Conservation (phyloP, 768 basidiomycete species). For the Multifurca ochricompacta region DNA sequence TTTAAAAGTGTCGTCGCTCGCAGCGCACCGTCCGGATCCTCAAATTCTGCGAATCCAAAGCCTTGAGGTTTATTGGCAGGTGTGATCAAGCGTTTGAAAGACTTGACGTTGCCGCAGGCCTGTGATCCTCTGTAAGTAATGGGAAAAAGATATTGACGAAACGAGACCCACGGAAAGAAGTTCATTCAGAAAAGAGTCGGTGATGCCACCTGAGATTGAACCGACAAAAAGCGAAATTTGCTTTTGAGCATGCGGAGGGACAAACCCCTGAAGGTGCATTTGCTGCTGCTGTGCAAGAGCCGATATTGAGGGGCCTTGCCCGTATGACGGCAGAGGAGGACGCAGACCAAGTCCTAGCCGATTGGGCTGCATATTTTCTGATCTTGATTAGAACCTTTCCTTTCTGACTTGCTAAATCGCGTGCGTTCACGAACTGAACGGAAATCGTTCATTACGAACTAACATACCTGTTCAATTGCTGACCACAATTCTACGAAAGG, state of each 20-base stretch:
- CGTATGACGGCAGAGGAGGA: constrained; percentile 79
- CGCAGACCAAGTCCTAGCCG: constrained; percentile 82
- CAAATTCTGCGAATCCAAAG: constrained; percentile 95
- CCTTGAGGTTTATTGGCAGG: constrained; percentile 92
- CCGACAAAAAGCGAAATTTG: constrained; percentile 85
- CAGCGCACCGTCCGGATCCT: constrained; percentile 87
- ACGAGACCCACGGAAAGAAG: constrained; percentile 57
- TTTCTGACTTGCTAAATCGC: background rate
- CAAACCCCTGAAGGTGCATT: constrained; percentile 48
- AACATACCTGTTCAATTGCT: background rate
- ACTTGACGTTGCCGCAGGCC: constrained; percentile 86
- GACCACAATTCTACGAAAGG: no score
- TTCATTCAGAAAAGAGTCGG: constrained; percentile 70
- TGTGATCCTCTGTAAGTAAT: constrained; percentile 28
- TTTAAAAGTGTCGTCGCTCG: constrained; percentile 64
- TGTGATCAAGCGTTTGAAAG: constrained; percentile 88
- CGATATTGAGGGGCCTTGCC: constrained; percentile 87
- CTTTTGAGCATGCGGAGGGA: constrained; percentile 61
- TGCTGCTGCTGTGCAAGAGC: constrained; percentile 85
- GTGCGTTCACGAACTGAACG: background rate
- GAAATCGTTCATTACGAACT: background rate
- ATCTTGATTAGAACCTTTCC: background rate
- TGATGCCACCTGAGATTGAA: constrained; percentile 89
- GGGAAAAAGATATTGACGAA: background rate
- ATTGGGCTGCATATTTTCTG: constrained; percentile 49